Base-by-base conservation (phyloP, 345 rosid species). In the Euphorbia peplus region DNA sequence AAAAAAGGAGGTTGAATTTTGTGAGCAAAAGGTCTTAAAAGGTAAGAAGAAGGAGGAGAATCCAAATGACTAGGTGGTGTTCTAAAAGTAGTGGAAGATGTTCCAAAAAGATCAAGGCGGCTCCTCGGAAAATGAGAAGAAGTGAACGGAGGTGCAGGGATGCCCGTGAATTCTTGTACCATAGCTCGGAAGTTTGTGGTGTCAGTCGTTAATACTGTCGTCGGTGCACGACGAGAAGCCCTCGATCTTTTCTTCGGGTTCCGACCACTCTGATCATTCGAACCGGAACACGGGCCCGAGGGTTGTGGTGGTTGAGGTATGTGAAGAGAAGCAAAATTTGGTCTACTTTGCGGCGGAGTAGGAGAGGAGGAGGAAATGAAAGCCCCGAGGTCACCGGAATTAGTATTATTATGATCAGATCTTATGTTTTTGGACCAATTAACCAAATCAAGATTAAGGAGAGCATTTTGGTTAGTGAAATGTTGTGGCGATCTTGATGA, bases 161-260 rank as follows among this genome's bases (percentile, higher is more conserved):
- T 93, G 12, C 97, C 98, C 15, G 98, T 93, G 73, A 93, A 93
- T 54, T 93, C 98, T 70, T 93, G 98, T 70, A 93, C 98, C 97
- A 93, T 93, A 58, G 96, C 96, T 75, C 96, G 81, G 86, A 93
- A 93, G 73, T 93, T 93, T 39, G 87, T 75, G 48, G 97, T 93
- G 74, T 93, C 97, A 53, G 98, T 93, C 8, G 87, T 89, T 74
- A 93, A 67, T 60, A 93, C 90, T 28, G 98, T 93, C 1, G 98
- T 93, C 9, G 98, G 97, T 60, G 97, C 98, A 74, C 96, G 82
- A 82, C 97, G 78, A 0, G 98, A 89, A 22, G 97, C 96, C 73
- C 98, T 79, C 5, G 97, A 80, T 67, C 98, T 83, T 82, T 93
- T 93, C 86, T 90, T 93, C 42, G 93, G 82, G 66, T 89, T 90